Evolutionary conservation across 768 basidiomycete species (phyloP).

Genomic region (Termitomyces sp.): DNA sequence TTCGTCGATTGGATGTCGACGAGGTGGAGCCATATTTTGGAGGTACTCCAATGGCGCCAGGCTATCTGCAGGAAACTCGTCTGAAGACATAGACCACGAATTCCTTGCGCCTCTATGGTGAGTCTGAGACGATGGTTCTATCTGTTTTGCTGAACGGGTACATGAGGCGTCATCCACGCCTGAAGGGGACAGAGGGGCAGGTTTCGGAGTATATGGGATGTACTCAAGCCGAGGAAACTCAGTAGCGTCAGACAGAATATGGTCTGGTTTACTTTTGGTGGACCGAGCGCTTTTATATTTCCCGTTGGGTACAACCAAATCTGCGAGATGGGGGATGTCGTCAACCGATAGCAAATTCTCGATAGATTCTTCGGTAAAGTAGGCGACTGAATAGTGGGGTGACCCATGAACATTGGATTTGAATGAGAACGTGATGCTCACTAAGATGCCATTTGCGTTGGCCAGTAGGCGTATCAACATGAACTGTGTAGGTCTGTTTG

Average conservation of each 20-base stretch:
- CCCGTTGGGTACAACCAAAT: slow-evolving; percentile 55
- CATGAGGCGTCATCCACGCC: slow-evolving; percentile 11
- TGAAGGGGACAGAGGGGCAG: slow-evolving; percentile 14
- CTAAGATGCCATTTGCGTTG: slow-evolving; percentile 82
- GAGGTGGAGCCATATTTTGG: slow-evolving; percentile 54
- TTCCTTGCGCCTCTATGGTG: slow-evolving; percentile 11
- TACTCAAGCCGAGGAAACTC: slow-evolving; percentile 40
- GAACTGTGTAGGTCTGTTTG: slow-evolving; percentile 81
- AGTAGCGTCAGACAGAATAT: slow-evolving; percentile 35
- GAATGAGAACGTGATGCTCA: slow-evolving; percentile 25
- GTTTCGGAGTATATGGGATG: slow-evolving; percentile 35
- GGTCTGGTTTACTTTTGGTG: slow-evolving; percentile 50
- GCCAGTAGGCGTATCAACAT: slow-evolving; percentile 60
- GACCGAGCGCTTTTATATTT: slow-evolving; percentile 70
- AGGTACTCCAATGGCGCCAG: slow-evolving; percentile 71
- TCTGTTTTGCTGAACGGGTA: slow-evolving; percentile 9
- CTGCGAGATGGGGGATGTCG: slow-evolving; percentile 47
- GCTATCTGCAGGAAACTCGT: slow-evolving; percentile 22
- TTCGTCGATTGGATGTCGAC: slow-evolving; percentile 64
- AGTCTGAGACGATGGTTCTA: not conserved
- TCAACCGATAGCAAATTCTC: slow-evolving; percentile 57
- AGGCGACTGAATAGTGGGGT: slow-evolving; percentile 51
- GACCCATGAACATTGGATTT: slow-evolving; percentile 8
- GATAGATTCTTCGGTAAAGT: slow-evolving; percentile 70
- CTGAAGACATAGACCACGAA: slow-evolving; percentile 24